phyloP scores from a whole-genome alignment of 2,329 filamentous ascomycete species.

The Fusarium tuaranense region DNA sequence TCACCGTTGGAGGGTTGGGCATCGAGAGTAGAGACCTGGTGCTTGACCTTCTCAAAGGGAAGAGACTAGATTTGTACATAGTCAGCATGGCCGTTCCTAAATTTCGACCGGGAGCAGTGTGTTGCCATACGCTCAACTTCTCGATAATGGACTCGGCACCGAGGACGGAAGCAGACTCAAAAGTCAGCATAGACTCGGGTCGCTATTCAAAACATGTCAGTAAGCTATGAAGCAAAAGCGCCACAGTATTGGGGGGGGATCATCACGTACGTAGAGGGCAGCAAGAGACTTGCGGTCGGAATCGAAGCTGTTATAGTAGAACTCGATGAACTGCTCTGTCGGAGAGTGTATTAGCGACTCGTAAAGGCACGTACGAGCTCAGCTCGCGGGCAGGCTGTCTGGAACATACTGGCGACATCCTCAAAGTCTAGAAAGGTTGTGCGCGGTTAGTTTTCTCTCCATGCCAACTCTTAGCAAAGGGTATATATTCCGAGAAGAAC shows the following conservation, averaged over 20 bases:
- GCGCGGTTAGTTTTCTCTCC: constrained; percentile 43
- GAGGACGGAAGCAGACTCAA: constrained; percentile 77
- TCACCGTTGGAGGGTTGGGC: constrained; percentile 77
- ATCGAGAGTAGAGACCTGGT: constrained; percentile 82
- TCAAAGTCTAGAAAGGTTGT: constrained; percentile 54
- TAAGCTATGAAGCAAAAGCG: constrained; percentile 45
- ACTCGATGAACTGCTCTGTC: constrained; percentile 86
- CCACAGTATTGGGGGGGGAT: not conserved
- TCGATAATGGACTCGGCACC: constrained; percentile 77
- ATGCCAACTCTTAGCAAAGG: not conserved
- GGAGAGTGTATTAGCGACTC: constrained; percentile 8
- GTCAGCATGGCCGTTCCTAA: constrained; percentile 12
- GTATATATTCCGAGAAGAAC: constrained; percentile 6
- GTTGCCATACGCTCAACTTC: constrained; percentile 80
- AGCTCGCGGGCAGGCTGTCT: constrained; percentile 2
- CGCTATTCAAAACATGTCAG: constrained; percentile 23
- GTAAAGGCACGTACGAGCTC: not conserved
- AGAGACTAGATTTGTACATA: constrained; percentile 65
- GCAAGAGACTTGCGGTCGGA: constrained; percentile 72
- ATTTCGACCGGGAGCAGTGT: not conserved
- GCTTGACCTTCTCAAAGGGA: constrained; percentile 84
- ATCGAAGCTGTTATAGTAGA: constrained; percentile 94
- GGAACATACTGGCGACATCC: constrained; percentile 59
- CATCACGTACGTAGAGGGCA: constrained; percentile 81
- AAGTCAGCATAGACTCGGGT: constrained; percentile 87